Evolutionary conservation across 192 early-diverging fungal genomes (phyloP).

Genomic region (Diversispora epigaea): DNA sequence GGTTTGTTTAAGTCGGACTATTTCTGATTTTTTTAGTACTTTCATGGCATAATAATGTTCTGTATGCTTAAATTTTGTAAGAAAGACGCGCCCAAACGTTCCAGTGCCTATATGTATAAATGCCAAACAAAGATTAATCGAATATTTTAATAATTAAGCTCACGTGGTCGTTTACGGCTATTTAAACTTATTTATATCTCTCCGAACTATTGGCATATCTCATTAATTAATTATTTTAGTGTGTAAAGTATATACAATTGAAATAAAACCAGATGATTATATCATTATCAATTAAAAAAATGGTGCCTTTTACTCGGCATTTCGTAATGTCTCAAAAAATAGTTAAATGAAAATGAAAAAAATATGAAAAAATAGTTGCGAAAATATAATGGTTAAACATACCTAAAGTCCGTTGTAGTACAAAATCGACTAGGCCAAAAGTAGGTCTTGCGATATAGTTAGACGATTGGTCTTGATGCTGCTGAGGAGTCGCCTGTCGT

Average conservation of each 20-base stretch:
- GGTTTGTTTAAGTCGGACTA: conserved; percentile 80
- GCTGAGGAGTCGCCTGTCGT: not conserved
- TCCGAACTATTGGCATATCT: no score
- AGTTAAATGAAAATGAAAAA: not conserved
- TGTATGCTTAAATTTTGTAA: conserved; percentile 72
- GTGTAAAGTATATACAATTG: no score
- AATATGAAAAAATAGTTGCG: not conserved
- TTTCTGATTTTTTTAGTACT: conserved; percentile 79
- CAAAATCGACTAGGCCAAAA: conserved; percentile 47
- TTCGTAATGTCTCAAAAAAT: not conserved
- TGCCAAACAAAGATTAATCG: not conserved
- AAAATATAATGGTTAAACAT: not conserved
- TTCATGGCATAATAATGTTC: conserved; percentile 83
- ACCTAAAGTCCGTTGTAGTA: conserved; percentile 48
- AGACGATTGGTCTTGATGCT: not conserved
- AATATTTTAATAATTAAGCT: not conserved
- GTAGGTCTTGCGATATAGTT: conserved; percentile 43
- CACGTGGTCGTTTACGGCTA: not conserved
- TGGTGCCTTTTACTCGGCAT: no score
- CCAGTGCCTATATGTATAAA: conserved; percentile 74
- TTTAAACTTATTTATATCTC: not conserved
- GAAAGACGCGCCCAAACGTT: conserved; percentile 94
- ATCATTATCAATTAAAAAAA: no score
- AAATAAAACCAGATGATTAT: no score
- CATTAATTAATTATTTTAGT: no score